A percentile compares a stretch with the other conserved stretches of the same genome.
Conservation (phyloP, 148 eudicot species). For the Mesembryanthemum crystallinum region DNA sequence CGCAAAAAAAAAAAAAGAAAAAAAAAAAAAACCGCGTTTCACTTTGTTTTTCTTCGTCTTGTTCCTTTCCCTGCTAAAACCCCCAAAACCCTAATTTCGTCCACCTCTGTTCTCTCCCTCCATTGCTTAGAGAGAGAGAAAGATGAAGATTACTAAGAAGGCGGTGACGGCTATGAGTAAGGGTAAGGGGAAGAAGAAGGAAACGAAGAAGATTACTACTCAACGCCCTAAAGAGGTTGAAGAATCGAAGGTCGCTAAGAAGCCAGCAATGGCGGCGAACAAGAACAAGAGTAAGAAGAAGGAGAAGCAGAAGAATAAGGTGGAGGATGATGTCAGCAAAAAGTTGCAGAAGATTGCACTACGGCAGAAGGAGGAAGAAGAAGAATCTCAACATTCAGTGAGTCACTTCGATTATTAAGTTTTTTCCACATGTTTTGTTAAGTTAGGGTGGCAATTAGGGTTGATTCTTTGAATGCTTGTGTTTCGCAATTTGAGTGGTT, state of each 20-base stretch:
- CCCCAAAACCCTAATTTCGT: conserved; percentile 14
- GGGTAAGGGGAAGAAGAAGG: conserved; percentile 16
- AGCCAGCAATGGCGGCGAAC: neutral
- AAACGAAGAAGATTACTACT: neutral
- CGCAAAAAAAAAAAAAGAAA: too few species aligned
- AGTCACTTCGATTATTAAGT: too few species aligned
- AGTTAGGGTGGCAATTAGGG: neutral
- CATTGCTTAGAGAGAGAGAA: neutral
- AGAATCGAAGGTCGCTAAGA: neutral
- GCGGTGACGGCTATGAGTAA: conserved; percentile 3
- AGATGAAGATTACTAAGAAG: conserved; percentile 16
- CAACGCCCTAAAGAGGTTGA: too few species aligned
- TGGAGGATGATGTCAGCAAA: neutral
- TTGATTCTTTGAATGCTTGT: neutral
- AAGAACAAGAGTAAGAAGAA: neutral
- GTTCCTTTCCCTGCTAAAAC: neutral
- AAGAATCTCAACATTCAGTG: neutral
- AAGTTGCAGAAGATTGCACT: conserved; percentile 11
- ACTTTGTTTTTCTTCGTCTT: too few species aligned
- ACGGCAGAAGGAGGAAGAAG: neutral
- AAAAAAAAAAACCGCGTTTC: too few species aligned
- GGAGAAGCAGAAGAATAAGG: neutral
- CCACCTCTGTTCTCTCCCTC: too few species aligned
- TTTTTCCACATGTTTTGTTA: too few species aligned
- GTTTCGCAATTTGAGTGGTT: neutral